A percentile compares a stretch with the other conserved stretches of the same genome.
Conservation (phyloP, 495 filamentous ascomycete species). For the Chaetomium fimeti region DNA sequence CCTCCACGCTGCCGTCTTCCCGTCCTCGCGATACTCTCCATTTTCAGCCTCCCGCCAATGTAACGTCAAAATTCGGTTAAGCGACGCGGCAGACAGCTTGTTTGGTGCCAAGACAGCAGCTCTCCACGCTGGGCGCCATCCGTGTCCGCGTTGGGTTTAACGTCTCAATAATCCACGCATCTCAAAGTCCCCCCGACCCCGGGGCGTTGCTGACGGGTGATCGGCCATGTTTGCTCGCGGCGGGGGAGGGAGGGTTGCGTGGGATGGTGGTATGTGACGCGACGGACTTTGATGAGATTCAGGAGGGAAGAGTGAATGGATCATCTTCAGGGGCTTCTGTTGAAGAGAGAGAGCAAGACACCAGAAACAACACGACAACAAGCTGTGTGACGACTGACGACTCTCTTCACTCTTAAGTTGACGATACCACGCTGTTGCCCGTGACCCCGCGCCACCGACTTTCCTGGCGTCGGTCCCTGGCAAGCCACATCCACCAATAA, state of each 20-base stretch:
- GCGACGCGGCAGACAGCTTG: not conserved
- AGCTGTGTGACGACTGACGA: no score
- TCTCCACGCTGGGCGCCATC: conserved; percentile 1
- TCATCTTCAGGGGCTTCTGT: no score
- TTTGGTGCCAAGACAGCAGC: conserved; percentile 9
- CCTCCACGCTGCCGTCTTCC: not conserved
- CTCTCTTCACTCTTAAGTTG: no score
- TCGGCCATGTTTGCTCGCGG: not conserved
- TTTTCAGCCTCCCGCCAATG: not conserved
- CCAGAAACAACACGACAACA: no score
- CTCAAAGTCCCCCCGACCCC: not conserved
- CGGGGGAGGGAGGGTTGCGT: not conserved
- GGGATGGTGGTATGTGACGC: not conserved
- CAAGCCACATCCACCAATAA: conserved; percentile 9
- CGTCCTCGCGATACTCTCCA: not conserved
- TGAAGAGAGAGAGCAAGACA: no score
- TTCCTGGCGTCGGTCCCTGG: not conserved
- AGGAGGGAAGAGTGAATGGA: no score
- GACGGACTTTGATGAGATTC: not conserved
- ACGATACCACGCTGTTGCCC: no score
- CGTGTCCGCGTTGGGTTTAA: conserved; percentile 12
- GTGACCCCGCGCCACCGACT: not conserved
- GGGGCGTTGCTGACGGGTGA: conserved; percentile 14
- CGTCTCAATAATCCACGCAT: conserved; percentile 5
- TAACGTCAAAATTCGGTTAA: not conserved